Base-by-base conservation (phyloP, 306 rosid species). In the Benincasa hispida region DNA sequence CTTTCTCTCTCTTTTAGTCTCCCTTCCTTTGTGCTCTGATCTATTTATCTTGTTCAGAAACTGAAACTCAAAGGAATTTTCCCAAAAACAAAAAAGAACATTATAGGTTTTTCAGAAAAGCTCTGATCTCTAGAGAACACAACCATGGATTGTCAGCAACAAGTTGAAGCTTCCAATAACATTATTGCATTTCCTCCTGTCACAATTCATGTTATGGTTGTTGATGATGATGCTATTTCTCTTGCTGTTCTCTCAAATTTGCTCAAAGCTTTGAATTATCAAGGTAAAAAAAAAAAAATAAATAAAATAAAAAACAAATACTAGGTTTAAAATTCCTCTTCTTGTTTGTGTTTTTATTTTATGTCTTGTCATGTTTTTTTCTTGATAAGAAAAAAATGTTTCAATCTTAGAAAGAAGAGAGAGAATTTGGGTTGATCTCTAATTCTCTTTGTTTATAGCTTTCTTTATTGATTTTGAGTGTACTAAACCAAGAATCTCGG, bases 231-330 rank as follows among this genome's bases (percentile, higher is more conserved):
- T 56, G 70, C 63, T 55, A 32, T 72, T 19, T 39, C 80, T 13
- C 76, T 75, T 55, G 21, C 63, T 14, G 13, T 75, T 3, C 41
- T 72, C 6, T 80, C 70, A 25, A 21, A 27, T 61, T 39, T 76
- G 42, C 83, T 80, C n/a, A 76, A n/a, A 27, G 12, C 79, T 2
- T 22, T 80, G 79, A 76, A 80, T 2, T 80, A 80, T 76, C 28
- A 45, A 80, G 83, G 83, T 80, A 48, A 48, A 48, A 4, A 4
- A 5, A 12, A 66, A 73, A 51, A 19, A 15, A 28, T 30, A 30
- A 2, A 30, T 30, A n/a, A n/a, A n/a, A 30, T 30, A 39, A 24
- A 47, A 15, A 9, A 32, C 1, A 32, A 32, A 1, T 53, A 32
- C 42, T 53, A 72, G 56, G 39, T 45, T 50, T 42, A 2, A 60